phyloP scores from a whole-genome alignment of 805 yeast genomes.

The Sugiyamaella valdiviana region DNA sequence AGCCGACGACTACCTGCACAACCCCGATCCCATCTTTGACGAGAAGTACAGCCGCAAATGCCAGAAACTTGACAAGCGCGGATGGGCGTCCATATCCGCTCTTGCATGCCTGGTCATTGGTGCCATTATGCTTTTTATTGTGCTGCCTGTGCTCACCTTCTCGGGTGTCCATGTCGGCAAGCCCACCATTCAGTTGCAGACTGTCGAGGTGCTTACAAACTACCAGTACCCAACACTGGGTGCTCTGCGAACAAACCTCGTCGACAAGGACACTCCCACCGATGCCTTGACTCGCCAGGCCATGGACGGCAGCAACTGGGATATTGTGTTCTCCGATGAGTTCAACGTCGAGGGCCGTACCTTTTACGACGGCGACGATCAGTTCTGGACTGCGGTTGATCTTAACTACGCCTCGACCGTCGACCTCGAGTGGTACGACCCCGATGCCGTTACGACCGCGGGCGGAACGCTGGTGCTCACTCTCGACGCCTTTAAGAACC shows the following conservation, averaged over 20 bases:
- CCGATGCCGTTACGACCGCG: conserved; percentile 76
- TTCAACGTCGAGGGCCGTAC: conserved; percentile 86
- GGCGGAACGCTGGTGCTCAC: conserved; percentile 64
- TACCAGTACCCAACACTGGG: conserved; percentile 53
- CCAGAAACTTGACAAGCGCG: conserved; percentile 32
- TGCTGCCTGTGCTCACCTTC: conserved; percentile 79
- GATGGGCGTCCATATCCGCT: conserved; percentile 30
- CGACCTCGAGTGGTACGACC: conserved; percentile 93
- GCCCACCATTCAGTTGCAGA: conserved; percentile 11
- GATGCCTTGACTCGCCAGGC: conserved; percentile 45
- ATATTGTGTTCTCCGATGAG: conserved; percentile 82
- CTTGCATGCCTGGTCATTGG: conserved; percentile 53
- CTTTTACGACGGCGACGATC: conserved; percentile 86
- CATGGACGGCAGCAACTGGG: conserved; percentile 61
- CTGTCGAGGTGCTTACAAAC: conserved; percentile 41
- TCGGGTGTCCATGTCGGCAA: conserved; percentile 49
- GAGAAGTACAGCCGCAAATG: conserved; percentile 60
- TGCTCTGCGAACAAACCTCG: conserved; percentile 53
- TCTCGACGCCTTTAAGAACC: conserved; percentile 79
- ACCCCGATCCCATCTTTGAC: conserved; percentile 92
- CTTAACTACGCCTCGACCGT: conserved; percentile 78
- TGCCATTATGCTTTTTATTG: conserved; percentile 60
- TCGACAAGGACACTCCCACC: conserved; percentile 69
- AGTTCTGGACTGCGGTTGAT: conserved; percentile 82
- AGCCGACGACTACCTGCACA: conserved; percentile 89